These are phyloP conservation scores for Fusarium sororula DNA, from an alignment of 2,329 filamentous ascomycete genomes.

Conservation along the genomic window DNA sequence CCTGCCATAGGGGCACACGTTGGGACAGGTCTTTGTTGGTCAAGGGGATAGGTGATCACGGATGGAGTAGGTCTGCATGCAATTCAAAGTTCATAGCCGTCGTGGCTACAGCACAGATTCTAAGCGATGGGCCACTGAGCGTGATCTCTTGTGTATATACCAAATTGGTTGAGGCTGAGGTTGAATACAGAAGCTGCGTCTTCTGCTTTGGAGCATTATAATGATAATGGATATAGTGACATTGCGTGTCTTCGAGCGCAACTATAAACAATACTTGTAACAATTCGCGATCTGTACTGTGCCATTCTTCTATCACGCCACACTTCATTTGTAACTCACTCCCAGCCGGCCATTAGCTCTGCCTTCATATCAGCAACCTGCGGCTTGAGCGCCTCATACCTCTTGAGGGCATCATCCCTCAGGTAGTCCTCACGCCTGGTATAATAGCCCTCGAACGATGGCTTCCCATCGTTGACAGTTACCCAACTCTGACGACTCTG, in stretches of 20 bases:
- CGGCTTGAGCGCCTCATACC: conserved; percentile 40
- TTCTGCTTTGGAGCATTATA: conserved; percentile 23
- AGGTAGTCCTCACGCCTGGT: conserved; percentile 44
- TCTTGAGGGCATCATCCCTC: conserved; percentile 46
- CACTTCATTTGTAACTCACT: neutral
- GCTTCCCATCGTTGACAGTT: conserved; percentile 47
- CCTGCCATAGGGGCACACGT: neutral
- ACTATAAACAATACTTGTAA: neutral
- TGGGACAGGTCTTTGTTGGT: conserved; percentile 3
- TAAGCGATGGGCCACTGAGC: conserved; percentile 24
- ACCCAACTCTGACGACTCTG: conserved; percentile 52
- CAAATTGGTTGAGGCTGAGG: conserved; percentile 30
- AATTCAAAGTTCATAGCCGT: conserved; percentile 15
- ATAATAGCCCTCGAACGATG: conserved; percentile 51
- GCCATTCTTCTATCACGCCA: neutral
- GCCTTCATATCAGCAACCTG: conserved; percentile 30
- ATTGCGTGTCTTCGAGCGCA: neutral
- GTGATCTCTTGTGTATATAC: conserved; percentile 33
- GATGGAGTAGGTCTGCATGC: conserved; percentile 21
- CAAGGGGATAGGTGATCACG: conserved; percentile 1
- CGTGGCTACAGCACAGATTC: conserved; percentile 2
- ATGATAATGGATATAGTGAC: conserved; percentile 29
- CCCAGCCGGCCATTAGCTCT: conserved; percentile 23
- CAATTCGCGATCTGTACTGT: neutral
- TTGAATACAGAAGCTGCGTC: conserved; percentile 36